Evolutionary conservation across 2,329 filamentous ascomycete species (phyloP).

Genomic region (Beauveria rudraprayagi): DNA sequence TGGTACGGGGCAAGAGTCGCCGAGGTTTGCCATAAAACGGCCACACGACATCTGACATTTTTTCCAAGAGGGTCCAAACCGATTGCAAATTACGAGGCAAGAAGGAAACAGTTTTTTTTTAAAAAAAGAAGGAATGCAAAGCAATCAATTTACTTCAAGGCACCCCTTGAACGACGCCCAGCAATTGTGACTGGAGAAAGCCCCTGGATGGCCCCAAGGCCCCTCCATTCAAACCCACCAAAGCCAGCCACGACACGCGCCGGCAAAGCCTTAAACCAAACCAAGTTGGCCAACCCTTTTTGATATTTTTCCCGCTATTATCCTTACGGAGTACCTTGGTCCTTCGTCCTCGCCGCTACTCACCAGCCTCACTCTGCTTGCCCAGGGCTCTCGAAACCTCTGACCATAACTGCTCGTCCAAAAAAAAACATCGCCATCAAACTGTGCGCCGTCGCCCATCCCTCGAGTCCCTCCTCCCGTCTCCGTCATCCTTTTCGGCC

Average conservation of each 20-base stretch:
- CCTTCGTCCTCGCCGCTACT: background rate
- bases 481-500: background rate
- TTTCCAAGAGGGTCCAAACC: no score
- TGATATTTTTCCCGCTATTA: background rate
- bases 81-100: no score
- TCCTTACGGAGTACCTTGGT: no score
- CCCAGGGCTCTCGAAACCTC: constrained; percentile 5
- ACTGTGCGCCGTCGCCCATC: background rate
- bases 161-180: no score
- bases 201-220: constrained; percentile 1
- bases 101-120: no score
- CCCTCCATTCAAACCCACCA: background rate
- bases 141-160: no score
- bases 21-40: background rate
- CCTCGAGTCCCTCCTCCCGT: background rate
- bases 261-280: background rate
- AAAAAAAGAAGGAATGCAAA: no score
- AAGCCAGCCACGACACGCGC: background rate
- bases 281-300: background rate
- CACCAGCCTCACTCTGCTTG: constrained; percentile 3
- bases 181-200: background rate
- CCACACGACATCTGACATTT: background rate
- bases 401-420: background rate
- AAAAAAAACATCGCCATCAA: background rate
- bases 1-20: background rate